These are phyloP conservation scores for Crataegus laevigata DNA, from an alignment of 306 rosid species.

Conservation along the genomic window DNA sequence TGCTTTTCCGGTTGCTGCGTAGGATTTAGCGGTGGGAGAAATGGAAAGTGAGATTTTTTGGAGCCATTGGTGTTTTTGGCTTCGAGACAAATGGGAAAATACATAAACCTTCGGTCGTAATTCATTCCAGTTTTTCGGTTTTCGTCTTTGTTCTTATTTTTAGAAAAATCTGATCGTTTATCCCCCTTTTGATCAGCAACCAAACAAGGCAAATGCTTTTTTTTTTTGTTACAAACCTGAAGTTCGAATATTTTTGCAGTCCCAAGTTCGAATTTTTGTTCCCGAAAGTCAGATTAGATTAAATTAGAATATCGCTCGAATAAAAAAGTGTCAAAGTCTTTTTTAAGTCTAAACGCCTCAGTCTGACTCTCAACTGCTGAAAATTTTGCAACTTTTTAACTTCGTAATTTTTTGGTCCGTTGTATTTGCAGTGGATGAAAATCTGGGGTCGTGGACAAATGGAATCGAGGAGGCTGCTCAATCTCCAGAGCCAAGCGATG, in stretches of 20 bases:
- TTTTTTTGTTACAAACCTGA: neutral
- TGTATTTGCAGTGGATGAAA: conserved; percentile 41
- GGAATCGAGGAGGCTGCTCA: conserved; percentile 40
- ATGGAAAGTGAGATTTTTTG: conserved; percentile 4
- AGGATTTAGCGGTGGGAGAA: neutral
- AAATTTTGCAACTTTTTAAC: neutral
- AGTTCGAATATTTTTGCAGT: no score
- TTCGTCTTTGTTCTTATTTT: neutral
- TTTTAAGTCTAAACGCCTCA: neutral
- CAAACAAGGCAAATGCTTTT: neutral
- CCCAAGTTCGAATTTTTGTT: no score
- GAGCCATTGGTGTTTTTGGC: neutral
- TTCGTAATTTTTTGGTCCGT: neutral
- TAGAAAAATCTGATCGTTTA: neutral
- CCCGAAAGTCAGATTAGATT: neutral
- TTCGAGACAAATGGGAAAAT: neutral
- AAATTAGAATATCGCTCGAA: no score
- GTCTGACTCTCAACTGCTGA: conserved; percentile 4
- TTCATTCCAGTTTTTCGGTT: conserved; percentile 1
- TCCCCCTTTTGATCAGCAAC: neutral
- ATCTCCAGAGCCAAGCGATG: conserved; percentile 57
- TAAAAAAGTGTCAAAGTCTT: neutral
- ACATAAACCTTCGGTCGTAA: neutral
- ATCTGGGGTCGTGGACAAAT: conserved; percentile 74
- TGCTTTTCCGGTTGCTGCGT: conserved; percentile 12